Evolutionary conservation across 176 grass and related monocot species (phyloP).

Genomic region (Rhynchospora pubera): DNA sequence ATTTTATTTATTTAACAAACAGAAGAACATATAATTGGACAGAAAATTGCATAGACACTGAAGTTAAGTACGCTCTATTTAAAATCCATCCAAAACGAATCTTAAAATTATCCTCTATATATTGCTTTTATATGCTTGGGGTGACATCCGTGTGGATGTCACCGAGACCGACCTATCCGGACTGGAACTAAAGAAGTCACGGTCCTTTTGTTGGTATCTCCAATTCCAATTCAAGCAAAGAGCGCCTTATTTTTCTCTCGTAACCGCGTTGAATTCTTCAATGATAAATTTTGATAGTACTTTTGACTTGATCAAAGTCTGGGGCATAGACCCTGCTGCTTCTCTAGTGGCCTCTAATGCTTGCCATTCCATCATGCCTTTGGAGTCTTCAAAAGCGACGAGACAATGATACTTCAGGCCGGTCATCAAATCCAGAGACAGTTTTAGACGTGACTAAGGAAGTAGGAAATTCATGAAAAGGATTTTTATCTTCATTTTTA

Average conservation of each 20-base stretch:
- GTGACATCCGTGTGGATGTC: background rate
- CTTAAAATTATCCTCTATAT: background rate
- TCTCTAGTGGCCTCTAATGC: background rate
- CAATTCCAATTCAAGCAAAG: background rate
- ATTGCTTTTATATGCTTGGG: background rate
- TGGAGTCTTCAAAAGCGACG: background rate
- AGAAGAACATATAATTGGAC: too few species aligned
- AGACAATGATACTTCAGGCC: background rate
- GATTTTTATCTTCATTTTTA: too few species aligned
- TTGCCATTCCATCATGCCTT: background rate
- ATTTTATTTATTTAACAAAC: too few species aligned
- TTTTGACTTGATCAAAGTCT: slow-evolving; percentile 14
- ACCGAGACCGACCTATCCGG: background rate
- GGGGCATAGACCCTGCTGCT: background rate
- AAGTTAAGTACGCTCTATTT: too few species aligned
- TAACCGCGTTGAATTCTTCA: slow-evolving; percentile 20
- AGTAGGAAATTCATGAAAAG: too few species aligned
- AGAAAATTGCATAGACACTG: too few species aligned
- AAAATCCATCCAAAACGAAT: background rate
- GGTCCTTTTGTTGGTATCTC: background rate
- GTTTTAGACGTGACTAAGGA: background rate
- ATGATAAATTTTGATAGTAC: background rate
- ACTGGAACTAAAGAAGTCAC: background rate
- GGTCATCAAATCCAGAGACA: background rate
- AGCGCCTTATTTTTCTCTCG: background rate